These are phyloP conservation scores for Pseudogymnoascus pannorum DNA, from an alignment of 2,329 filamentous ascomycete species.

Conservation along the genomic window DNA sequence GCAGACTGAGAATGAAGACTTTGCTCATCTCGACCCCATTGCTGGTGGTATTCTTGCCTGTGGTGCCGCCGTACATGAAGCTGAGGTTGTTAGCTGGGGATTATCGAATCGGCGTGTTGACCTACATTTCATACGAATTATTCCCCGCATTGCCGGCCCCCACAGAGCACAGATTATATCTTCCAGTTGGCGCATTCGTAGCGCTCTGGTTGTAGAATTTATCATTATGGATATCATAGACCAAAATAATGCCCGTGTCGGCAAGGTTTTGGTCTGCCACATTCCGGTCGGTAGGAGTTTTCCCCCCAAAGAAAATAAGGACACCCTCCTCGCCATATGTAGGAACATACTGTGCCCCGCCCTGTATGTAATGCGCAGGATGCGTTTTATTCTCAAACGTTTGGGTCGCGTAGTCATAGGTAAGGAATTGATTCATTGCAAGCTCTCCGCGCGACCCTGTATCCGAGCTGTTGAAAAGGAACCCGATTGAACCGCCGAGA, in stretches of 20 bases:
- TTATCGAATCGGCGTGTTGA: neutral
- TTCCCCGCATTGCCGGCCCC: constrained; percentile 6
- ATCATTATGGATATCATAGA: constrained; percentile 13
- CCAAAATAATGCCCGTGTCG: constrained; percentile 6
- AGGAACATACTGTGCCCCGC: constrained; percentile 12
- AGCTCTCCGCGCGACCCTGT: neutral
- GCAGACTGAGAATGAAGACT: constrained; percentile 19
- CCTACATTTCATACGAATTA: constrained; percentile 16
- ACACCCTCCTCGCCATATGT: constrained; percentile 14
- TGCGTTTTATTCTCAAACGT: constrained; percentile 9
- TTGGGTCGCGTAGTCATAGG: neutral
- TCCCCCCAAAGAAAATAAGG: constrained; percentile 13
- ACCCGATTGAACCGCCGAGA: constrained; percentile 1
- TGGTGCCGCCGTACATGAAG: constrained; percentile 11
- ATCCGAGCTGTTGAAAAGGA: neutral
- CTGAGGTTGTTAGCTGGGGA: constrained; percentile 3
- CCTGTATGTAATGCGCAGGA: constrained; percentile 3
- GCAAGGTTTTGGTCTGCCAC: neutral
- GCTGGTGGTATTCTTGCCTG: neutral
- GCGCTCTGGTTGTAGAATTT: constrained; percentile 13
- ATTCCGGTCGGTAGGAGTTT: neutral
- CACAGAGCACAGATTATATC: constrained; percentile 10
- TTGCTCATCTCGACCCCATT: constrained; percentile 5
- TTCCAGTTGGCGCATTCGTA: constrained; percentile 5
- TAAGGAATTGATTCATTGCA: constrained; percentile 2